Conservation (phyloP, 148 eudicot genomes). For the Camellia japonica region DNA sequence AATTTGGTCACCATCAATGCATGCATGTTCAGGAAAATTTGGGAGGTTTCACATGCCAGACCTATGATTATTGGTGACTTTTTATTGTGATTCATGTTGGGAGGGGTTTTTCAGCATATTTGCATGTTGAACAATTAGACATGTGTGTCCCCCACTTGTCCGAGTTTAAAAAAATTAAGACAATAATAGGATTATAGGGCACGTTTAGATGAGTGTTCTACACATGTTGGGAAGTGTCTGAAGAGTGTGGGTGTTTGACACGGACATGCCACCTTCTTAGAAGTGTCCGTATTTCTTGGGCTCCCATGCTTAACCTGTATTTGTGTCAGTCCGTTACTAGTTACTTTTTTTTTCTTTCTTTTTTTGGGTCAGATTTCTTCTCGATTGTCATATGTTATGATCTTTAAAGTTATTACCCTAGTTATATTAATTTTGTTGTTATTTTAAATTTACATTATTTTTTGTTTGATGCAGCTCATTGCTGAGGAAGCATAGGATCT, state of each 20-base stretch:
- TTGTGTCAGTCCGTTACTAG: neutral
- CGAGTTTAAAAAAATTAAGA: no score
- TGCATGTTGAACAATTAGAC: neutral
- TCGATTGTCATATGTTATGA: neutral
- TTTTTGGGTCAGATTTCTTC: neutral
- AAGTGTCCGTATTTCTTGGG: neutral
- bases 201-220: no score
- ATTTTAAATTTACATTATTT: neutral
- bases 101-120: neutral
- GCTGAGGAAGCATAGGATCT: conserved; percentile 26
- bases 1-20: neutral
- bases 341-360: neutral
- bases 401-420: neutral
- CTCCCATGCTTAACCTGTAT: neutral
- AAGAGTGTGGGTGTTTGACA: no score
- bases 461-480: conserved; percentile 30
- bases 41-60: neutral
- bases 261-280: no score
- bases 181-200: no score
- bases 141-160: no score
- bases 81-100: neutral
- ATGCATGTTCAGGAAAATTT: neutral
- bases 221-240: no score
- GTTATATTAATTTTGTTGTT: neutral
- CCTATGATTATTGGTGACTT: neutral